Evolutionary conservation across 306 rosid genomes (phyloP), one percentile per base, ranked within the genome.

Genomic region (Mimosa pudica): DNA sequence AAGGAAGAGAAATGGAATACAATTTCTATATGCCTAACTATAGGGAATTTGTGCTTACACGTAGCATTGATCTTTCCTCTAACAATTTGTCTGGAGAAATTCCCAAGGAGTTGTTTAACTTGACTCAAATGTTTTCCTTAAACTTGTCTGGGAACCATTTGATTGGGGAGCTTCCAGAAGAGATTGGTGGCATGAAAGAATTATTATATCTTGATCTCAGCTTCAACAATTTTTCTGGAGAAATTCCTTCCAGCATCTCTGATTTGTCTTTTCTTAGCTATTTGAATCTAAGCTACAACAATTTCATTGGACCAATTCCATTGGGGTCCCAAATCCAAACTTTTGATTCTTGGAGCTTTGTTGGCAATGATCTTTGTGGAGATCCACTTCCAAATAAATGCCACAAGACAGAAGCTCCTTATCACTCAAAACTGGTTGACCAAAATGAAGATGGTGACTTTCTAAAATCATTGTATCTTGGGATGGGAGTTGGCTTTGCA

Each of bases 261-360:
- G 10, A 10, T 24, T 30, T 60, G 38, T 60, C 16, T 24, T 60
- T 60, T 60, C 36, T 60, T 9, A 10, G 4, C 10, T 24, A 3
- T 10, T 60, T 60, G 38, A 60, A 60, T 36, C 16, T 60, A 4
- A 24, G 41, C 24, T 10, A 30, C 67, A 61, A 61, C 41, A 30
- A 10, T 61, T 61, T 61, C n/a, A 61, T 10, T 4, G 42, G 67
- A 11, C 62, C 60, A 77, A 82, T 87, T 16, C 85, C 90, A 64
- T 0, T 75, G 3, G 80, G 87, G 11, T 54, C 89, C 41, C 89
- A 80, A 10, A 46, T 82, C 47, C 86, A 57, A 8, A 24, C 13
- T 58, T 58, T 58, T 24, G 36, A 58, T 2, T 3, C 33, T 0
- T 58, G 65, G 65, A 58, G 65, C 20, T 46, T 58, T 58, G 64